These are phyloP conservation scores for Nakazawaea sp. DNA, from an alignment of 805 yeast species.

Conservation along the genomic window DNA sequence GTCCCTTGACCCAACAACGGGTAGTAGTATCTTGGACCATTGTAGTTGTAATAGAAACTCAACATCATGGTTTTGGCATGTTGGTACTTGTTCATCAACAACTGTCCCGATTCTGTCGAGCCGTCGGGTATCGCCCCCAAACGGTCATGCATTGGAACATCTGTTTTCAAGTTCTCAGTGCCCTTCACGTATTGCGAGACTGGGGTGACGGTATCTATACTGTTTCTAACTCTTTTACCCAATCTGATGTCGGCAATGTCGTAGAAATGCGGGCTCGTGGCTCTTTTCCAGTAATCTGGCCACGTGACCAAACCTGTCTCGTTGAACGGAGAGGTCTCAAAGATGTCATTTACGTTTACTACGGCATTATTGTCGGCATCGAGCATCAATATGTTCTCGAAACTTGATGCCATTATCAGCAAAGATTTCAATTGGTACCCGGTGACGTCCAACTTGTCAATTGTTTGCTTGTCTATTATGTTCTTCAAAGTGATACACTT, in stretches of 20 bases:
- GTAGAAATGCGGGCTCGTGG: constrained; percentile 45
- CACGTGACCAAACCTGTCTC: constrained; percentile 45
- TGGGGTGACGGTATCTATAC: constrained; percentile 21
- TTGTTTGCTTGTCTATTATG: constrained; percentile 37
- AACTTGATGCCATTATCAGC: constrained; percentile 43
- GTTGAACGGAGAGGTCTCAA: constrained; percentile 47
- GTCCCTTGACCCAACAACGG: constrained; percentile 41
- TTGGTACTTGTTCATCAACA: constrained; percentile 39
- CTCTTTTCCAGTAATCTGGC: constrained; percentile 58
- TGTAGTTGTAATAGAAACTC: constrained; percentile 45
- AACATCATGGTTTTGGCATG: constrained; percentile 41
- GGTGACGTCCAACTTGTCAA: constrained; percentile 31
- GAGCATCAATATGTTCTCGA: constrained; percentile 43
- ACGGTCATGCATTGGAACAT: constrained; percentile 41
- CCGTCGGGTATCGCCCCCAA: constrained; percentile 46
- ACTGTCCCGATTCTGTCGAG: constrained; percentile 52
- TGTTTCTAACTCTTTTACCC: constrained; percentile 26
- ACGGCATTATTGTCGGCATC: constrained; percentile 50
- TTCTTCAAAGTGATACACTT: constrained; percentile 50
- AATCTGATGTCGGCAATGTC: constrained; percentile 31
- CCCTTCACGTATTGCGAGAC: constrained; percentile 9
- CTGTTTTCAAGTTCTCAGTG: constrained; percentile 1
- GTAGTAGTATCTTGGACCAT: constrained; percentile 42
- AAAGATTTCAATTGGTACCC: constrained; percentile 43
- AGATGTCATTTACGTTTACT: constrained; percentile 41